phyloP scores from a whole-genome alignment of 805 yeast genomes.

The Candida wancherniae region DNA sequence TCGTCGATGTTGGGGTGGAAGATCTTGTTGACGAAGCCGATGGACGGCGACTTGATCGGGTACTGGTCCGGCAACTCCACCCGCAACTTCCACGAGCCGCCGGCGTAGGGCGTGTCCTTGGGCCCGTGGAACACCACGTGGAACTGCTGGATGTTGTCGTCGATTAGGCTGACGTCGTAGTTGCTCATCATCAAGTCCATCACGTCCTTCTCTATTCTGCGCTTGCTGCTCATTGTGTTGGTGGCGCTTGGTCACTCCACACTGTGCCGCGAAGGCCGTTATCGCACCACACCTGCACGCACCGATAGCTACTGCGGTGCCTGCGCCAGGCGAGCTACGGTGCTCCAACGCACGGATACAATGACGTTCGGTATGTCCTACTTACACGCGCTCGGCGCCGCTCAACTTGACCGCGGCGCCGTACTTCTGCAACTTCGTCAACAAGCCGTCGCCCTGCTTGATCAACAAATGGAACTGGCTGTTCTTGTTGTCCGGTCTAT shows the following conservation, averaged over 20 bases:
- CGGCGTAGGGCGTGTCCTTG: conserved; percentile 71
- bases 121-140: conserved; percentile 86
- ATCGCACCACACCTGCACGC: too few species aligned
- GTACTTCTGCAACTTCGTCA: conserved; percentile 92
- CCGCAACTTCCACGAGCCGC: conserved; percentile 85
- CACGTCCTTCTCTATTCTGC: conserved; percentile 90
- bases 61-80: conserved; percentile 94
- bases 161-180: conserved; percentile 76
- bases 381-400: conserved; percentile 67
- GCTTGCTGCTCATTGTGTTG: conserved; percentile 30
- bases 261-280: too few species aligned
- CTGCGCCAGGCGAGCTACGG: too few species aligned
- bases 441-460: conserved; percentile 86
- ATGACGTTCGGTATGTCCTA: too few species aligned
- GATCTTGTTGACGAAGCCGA: conserved; percentile 86
- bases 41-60: conserved; percentile 93
- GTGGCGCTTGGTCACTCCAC: too few species aligned
- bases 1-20: conserved; percentile 96
- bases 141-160: conserved; percentile 78
- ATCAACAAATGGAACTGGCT: conserved; percentile 85
- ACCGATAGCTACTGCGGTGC: too few species aligned
- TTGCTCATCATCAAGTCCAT: conserved; percentile 96
- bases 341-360: too few species aligned
- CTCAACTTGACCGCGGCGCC: conserved; percentile 95
- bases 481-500: conserved; percentile 93